Conservation (phyloP, 257 asterid genomes). For the Scutellaria minor region DNA sequence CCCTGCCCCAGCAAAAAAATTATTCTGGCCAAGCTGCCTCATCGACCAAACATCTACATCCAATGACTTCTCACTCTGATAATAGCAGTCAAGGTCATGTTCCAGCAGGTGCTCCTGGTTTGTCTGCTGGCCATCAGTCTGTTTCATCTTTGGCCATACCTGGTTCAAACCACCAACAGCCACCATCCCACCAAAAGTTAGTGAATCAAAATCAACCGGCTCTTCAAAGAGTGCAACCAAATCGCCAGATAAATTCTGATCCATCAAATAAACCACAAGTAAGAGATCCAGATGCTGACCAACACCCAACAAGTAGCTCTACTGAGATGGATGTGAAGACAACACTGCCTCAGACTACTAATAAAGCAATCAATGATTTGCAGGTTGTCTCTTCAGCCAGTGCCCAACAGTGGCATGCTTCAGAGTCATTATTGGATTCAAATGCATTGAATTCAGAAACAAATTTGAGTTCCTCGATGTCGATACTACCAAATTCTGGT, state of each 20-base stretch:
- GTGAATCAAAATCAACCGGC: constrained; percentile 53
- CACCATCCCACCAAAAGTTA: constrained; percentile 54
- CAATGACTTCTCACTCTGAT: constrained; percentile 57
- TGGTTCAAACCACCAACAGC: constrained; percentile 57
- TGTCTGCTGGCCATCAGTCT: constrained; percentile 55
- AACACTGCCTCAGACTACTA: constrained; percentile 46
- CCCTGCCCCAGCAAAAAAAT: constrained; percentile 61
- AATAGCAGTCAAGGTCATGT: constrained; percentile 55
- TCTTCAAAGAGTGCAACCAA: constrained; percentile 58
- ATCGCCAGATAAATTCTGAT: constrained; percentile 54
- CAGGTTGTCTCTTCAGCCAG: constrained; percentile 26
- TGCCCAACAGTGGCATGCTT: constrained; percentile 45
- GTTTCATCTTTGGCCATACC: constrained; percentile 43
- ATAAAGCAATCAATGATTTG: constrained; percentile 20
- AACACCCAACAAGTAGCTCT: constrained; percentile 51
- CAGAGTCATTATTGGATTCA: constrained; percentile 57
- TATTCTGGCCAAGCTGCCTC: constrained; percentile 56
- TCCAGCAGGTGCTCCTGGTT: constrained; percentile 52
- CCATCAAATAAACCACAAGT: constrained; percentile 50
- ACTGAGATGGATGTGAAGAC: constrained; percentile 44
- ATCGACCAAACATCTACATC: constrained; percentile 55
- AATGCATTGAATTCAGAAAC: constrained; percentile 47
- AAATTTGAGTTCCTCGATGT: constrained; percentile 48
- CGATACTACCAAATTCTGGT: constrained; percentile 46
- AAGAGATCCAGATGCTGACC: constrained; percentile 55